Conservation (phyloP, 139 green algal species). For the Coelastrella sp. region DNA sequence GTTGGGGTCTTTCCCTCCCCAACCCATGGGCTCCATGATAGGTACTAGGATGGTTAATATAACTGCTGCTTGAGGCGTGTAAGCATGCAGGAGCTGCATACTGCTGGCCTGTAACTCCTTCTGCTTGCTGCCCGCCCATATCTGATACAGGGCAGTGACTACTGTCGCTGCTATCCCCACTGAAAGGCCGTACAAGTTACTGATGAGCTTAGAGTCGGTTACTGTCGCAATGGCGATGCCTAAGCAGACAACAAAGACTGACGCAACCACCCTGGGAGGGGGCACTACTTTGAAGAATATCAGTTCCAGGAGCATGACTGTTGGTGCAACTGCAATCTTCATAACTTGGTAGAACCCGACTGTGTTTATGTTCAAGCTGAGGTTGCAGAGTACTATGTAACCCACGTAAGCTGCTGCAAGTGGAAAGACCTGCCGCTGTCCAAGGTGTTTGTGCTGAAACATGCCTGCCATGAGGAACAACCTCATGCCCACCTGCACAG, state of each 20-base stretch:
- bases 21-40: constrained; percentile 59
- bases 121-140: constrained; percentile 91
- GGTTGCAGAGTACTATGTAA: constrained; percentile 93
- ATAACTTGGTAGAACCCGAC: constrained; percentile 90
- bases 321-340: constrained; percentile 87
- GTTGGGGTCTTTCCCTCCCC: neutral
- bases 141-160: constrained; percentile 89
- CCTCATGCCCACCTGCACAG: constrained; percentile 51
- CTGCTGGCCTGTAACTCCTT: constrained; percentile 82
- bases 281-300: constrained; percentile 60
- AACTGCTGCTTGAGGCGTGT: constrained; percentile 78
- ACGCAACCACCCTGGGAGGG: constrained; percentile 56
- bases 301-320: constrained; percentile 84
- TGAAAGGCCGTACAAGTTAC: constrained; percentile 71
- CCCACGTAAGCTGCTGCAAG: constrained; percentile 86
- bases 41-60: constrained; percentile 80
- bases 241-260: constrained; percentile 80
- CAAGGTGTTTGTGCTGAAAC: constrained; percentile 76
- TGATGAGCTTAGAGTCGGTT: constrained; percentile 72
- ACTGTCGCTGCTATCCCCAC: constrained; percentile 77
- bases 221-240: constrained; percentile 88
- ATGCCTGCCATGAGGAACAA: constrained; percentile 53
- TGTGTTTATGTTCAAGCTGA: constrained; percentile 91
- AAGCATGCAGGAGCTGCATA: constrained; percentile 90
- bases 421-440: constrained; percentile 62